Base-by-base conservation (phyloP, 169 alveolate species). In the Toxoplasma gondii region DNA sequence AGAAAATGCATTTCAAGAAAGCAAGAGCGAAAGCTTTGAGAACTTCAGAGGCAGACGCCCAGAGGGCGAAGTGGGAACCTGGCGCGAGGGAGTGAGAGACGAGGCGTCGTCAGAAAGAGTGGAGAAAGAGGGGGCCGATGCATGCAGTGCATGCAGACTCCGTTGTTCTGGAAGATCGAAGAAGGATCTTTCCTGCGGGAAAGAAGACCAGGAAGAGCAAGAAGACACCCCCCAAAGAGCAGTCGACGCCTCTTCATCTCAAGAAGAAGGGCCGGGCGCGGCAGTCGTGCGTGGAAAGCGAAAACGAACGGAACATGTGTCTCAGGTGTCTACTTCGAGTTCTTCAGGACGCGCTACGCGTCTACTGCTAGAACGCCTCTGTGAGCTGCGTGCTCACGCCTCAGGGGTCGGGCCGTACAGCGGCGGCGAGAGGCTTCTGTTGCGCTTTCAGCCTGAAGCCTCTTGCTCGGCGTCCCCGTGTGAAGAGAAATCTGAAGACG, bases 371-470 rank as follows among this genome's bases (percentile, higher is more conserved):
- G 49, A 78, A 45, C 86, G 86, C 10, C 45, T 78, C n/a, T 36
- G 86, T n/a, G 45, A 38, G 86, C 16, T 17, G 49, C 86, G 86
- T 2, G 86, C 86, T 7, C 49, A n/a, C 45, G 86, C 45, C 44
- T 29, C 86, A n/a, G 86, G 86, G 39, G 44, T 31, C 10, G 86
- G 86, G 19, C 86, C 86, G 2, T n/a, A 78, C 86, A 38, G 86
- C 86, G 39, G 86, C 86, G 16, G 49, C 22, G 86, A 38, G 86
- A 19, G 86, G 39, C 86, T 78, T 4, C 86, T 78, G 86, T 45
- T 78, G 4, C 86, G 86, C 39, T 78, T 78, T n/a, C n/a, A 4
- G 45, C 86, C 86, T 10, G 86, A 78, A 16, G 86, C 31, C 29
- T 36, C 86, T 16, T 16, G 74, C 86, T 19, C 86, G 22, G 22